A percentile compares a stretch with the other conserved stretches of the same genome.
Evolutionary conservation across 2,329 filamentous ascomycete genomes (phyloP).

Genomic region (Epichloe uncinata): DNA sequence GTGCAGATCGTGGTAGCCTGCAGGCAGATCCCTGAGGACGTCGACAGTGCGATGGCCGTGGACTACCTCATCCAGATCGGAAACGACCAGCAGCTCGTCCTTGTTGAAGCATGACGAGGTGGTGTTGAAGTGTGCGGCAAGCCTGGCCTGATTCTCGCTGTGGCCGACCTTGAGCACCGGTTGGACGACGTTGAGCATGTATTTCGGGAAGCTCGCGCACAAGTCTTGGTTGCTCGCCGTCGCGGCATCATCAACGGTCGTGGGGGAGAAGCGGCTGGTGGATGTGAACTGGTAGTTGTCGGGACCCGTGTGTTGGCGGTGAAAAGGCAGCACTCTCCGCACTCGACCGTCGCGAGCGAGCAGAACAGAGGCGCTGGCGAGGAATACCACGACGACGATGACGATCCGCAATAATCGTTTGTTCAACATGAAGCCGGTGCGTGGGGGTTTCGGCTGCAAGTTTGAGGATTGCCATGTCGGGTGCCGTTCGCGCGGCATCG

Average conservation of each 20-base stretch:
- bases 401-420: constrained; percentile 19
- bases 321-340: constrained; percentile 5
- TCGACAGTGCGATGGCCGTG: constrained; percentile 30
- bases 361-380: constrained; percentile 8
- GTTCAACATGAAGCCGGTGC: constrained; percentile 14
- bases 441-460: constrained; percentile 3
- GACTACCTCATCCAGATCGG: constrained; percentile 34
- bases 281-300: constrained; percentile 17
- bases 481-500: background rate
- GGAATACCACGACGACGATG: constrained; percentile 11
- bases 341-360: background rate
- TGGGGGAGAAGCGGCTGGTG: constrained; percentile 17
- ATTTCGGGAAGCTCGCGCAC: constrained; percentile 19
- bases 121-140: constrained; percentile 33
- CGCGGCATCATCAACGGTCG: constrained; percentile 13
- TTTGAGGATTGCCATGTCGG: constrained; percentile 3
- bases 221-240: constrained; percentile 15
- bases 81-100: constrained; percentile 32
- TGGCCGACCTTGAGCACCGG: constrained; percentile 22
- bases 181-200: constrained; percentile 18
- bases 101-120: constrained; percentile 36
- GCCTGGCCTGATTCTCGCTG: constrained; percentile 9
- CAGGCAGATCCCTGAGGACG: constrained; percentile 19
- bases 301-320: constrained; percentile 13
- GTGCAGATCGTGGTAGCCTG: constrained; percentile 19